Conservation (phyloP, 352 stramenopile species). For the Phytophthora pluvialis region DNA sequence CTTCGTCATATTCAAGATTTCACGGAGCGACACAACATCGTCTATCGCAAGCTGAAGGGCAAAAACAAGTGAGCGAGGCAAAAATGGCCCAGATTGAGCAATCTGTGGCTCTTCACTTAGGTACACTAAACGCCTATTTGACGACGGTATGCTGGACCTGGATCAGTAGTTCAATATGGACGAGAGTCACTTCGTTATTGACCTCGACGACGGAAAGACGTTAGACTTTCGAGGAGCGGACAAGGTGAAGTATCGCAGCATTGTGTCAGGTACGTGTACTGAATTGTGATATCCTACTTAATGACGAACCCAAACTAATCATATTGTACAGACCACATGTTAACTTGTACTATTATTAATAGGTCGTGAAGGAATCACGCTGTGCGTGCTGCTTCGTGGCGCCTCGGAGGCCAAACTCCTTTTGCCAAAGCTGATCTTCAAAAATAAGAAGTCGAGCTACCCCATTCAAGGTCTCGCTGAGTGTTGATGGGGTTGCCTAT, state of each 20-base stretch:
- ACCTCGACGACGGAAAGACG: conserved; percentile 18
- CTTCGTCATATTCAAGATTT: conserved; percentile 11
- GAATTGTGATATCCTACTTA: neutral
- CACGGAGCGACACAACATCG: conserved; percentile 11
- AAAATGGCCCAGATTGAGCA: neutral
- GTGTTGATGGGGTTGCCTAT: conserved; percentile 1
- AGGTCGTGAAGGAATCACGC: conserved; percentile 23
- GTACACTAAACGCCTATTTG: too few species aligned
- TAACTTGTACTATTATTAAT: neutral
- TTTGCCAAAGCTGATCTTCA: conserved; percentile 14
- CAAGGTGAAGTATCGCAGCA: conserved; percentile 10
- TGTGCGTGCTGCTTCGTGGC: conserved; percentile 12
- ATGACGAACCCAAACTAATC: neutral
- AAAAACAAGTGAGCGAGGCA: conserved; percentile 16
- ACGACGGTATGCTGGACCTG: neutral
- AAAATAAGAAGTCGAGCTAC: conserved; percentile 14
- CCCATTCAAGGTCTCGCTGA: conserved; percentile 5
- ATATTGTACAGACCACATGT: neutral
- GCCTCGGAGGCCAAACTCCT: neutral
- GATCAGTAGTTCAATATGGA: conserved; percentile 17
- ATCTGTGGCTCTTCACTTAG: too few species aligned
- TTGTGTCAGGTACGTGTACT: conserved; percentile 10
- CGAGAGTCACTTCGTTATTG: conserved; percentile 21
- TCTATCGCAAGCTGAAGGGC: conserved; percentile 5
- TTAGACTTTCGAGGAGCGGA: conserved; percentile 5